Conservation (phyloP, 331 rosid genomes). For the Erythrophleum ivorense region DNA sequence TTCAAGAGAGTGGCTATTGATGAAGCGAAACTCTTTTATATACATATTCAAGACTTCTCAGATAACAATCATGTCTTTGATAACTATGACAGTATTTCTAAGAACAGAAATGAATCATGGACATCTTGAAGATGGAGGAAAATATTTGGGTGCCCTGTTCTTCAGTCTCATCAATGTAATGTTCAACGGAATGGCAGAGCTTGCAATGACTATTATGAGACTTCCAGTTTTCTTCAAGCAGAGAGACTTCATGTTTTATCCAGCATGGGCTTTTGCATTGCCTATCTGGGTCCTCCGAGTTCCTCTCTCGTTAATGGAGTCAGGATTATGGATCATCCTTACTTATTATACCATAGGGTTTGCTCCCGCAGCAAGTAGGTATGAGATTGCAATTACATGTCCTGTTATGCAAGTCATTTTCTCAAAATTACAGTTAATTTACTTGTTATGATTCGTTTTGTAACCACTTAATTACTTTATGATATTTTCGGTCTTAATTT, state of each 20-base stretch:
- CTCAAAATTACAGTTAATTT: neutral
- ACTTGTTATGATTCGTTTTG: neutral
- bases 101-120: conserved; percentile 61
- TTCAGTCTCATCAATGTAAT: conserved; percentile 57
- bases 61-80: conserved; percentile 57
- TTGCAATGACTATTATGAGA: conserved; percentile 58
- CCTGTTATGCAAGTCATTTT: neutral
- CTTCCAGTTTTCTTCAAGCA: conserved; percentile 75
- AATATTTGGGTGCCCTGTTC: conserved; percentile 57
- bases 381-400: conserved; percentile 16
- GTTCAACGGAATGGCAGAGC: conserved; percentile 75
- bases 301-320: conserved; percentile 63
- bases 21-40: conserved; percentile 56
- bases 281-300: conserved; percentile 61
- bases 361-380: conserved; percentile 72
- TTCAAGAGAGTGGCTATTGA: conserved; percentile 68
- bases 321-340: conserved; percentile 60
- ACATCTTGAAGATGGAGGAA: conserved; percentile 54
- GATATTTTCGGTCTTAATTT: too few species aligned
- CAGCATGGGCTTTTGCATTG: conserved; percentile 69
- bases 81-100: conserved; percentile 59
- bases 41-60: conserved; percentile 66
- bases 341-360: conserved; percentile 70
- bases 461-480: too few species aligned
- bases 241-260: conserved; percentile 56